Evolutionary conservation across 805 yeast genomes (phyloP), one percentile per base, ranked within the genome.

Genomic region (Jamesozyma jinghongensis): DNA sequence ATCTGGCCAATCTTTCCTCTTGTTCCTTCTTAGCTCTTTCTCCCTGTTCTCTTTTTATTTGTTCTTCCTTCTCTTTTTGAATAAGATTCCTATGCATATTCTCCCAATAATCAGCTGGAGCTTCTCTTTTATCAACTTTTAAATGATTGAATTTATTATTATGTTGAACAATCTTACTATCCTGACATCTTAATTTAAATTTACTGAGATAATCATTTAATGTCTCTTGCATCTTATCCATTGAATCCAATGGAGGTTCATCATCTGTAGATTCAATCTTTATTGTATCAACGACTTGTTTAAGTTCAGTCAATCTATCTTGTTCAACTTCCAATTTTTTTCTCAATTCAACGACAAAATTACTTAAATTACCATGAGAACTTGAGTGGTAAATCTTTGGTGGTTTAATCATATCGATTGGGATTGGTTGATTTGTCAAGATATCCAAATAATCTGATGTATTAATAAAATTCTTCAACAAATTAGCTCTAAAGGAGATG

Each of bases 81-180:
- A 38, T 12, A n/a, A 41, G 7, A 8, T 49, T 45, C 12, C 45
- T 40, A 34, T 55, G 48, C 19, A 29, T 25, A 17, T 46, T 46
- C 17, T 43, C 43, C 65, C 65, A 60, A 30, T 60, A 60, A 35
- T 54, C 54, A 3, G 46, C 36, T 8, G 65, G 62, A 1, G 65
- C 65, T 36, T 53, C 53, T 11, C 48, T 41, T 14, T 20, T 34
- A 36, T 50, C 45, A 3, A 14, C 6, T 22, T 42, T 42, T 10
- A 53, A 41, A 28, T 46, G 37, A 14, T 31, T 33, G 40, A 54
- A 57, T 32, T 49, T 48, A 16, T 50, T 40, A 17, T 31, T 41
- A 43, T 57, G 50, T 17, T 40, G 38, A 4, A 49, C 49, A 13
- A 51, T 34, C 13, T 40, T 47, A 35, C 44, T 45, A 11, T 48